These are phyloP conservation scores for Ascochyta viciae-villosae DNA, from an alignment of 2,329 filamentous ascomycete species.

Conservation along the genomic window DNA sequence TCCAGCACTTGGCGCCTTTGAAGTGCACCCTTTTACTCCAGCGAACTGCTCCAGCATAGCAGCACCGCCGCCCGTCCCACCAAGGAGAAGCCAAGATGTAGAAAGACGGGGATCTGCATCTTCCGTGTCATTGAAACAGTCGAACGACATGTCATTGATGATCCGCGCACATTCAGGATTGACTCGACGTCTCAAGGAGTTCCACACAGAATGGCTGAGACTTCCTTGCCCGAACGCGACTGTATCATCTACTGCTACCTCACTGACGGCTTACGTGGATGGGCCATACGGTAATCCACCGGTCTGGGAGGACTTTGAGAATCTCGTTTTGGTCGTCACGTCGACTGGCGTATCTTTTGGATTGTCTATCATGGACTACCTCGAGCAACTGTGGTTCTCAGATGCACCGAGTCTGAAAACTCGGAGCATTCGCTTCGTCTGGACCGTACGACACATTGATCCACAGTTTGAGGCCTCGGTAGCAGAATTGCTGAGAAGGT, in stretches of 20 bases:
- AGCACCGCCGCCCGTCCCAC: conserved; percentile 17
- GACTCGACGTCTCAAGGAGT: conserved; percentile 30
- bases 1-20: conserved; percentile 32
- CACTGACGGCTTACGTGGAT: conserved; percentile 35
- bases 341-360: conserved; percentile 39
- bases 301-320: conserved; percentile 34
- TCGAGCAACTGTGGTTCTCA: conserved; percentile 29
- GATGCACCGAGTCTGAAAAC: conserved; percentile 10
- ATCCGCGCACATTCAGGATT: conserved; percentile 31
- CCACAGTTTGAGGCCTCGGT: conserved; percentile 34
- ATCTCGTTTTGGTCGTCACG: conserved; percentile 29
- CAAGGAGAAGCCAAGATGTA: conserved; percentile 20
- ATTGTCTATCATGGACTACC: conserved; percentile 34
- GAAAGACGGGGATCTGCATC: conserved; percentile 14
- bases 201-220: conserved; percentile 33
- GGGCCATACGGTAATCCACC: conserved; percentile 36
- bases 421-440: conserved; percentile 28
- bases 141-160: conserved; percentile 35
- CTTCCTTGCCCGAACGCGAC: conserved; percentile 39
- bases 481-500: conserved; percentile 19
- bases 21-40: conserved; percentile 41
- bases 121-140: not conserved
- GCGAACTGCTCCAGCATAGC: conserved; percentile 32
- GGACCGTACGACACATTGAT: conserved; percentile 34
- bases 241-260: conserved; percentile 12